Evolutionary conservation across 352 stramenopile species (phyloP).

Genomic region (Globisporangium nodosum): DNA sequence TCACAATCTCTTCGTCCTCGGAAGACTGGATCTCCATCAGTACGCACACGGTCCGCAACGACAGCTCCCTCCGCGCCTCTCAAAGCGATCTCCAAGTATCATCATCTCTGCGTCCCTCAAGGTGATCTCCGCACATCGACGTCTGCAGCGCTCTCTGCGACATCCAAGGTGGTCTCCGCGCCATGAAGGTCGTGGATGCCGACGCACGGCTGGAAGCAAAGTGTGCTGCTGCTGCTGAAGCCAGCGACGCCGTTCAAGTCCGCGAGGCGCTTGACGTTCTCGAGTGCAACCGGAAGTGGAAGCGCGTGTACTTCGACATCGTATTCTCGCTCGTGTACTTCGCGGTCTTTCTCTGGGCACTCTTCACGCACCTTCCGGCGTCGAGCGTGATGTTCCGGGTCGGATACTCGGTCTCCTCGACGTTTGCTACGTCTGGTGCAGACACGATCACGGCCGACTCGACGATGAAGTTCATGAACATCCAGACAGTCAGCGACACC

Average conservation of each 20-base stretch:
- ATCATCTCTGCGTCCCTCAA: too few relatives aligned
- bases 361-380: constrained; percentile 36
- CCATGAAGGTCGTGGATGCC: constrained; percentile 5
- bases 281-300: constrained; percentile 32
- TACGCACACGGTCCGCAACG: too few relatives aligned
- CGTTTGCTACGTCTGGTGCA: constrained; percentile 28
- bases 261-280: constrained; percentile 26
- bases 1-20: too few relatives aligned
- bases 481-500: constrained; percentile 24
- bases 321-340: constrained; percentile 32
- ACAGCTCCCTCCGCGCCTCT: too few relatives aligned
- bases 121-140: too few relatives aligned
- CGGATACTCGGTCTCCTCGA: constrained; percentile 22
- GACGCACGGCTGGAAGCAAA: not conserved
- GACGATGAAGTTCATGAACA: constrained; percentile 43
- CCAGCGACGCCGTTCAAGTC: constrained; percentile 7
- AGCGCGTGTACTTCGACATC: constrained; percentile 25
- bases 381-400: constrained; percentile 25
- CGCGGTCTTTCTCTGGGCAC: constrained; percentile 35
- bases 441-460: constrained; percentile 41
- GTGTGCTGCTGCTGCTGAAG: not conserved
- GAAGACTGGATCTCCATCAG: too few relatives aligned
- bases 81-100: too few relatives aligned
- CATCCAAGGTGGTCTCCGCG: too few relatives aligned
- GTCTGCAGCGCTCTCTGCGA: too few relatives aligned